Evolutionary conservation across 352 stramenopile species (phyloP).

Genomic region (Pythium phragmitis): DNA sequence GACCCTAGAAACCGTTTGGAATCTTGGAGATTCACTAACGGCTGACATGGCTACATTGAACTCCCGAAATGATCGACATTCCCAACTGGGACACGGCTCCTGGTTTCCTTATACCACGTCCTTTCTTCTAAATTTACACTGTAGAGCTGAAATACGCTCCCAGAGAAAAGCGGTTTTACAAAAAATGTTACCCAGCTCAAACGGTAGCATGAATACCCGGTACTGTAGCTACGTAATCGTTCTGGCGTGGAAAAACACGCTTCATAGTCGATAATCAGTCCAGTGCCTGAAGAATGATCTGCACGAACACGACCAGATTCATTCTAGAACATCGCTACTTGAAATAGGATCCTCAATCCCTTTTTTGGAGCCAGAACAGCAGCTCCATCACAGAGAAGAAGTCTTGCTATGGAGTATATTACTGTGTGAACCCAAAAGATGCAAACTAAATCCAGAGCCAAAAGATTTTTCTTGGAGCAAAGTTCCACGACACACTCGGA

Average conservation of each 20-base stretch:
- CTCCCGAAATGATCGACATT: neutral
- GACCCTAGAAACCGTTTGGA: neutral
- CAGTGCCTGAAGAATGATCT: too few species aligned
- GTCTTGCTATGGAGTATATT: too few species aligned
- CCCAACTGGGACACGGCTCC: neutral
- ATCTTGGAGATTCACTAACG: slow-evolving; percentile 25
- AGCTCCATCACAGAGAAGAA: neutral
- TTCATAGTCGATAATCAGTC: too few species aligned
- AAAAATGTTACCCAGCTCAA: neutral
- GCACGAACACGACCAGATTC: slow-evolving; percentile 1
- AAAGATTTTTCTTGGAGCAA: neutral
- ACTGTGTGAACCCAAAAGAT: too few species aligned
- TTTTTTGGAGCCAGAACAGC: neutral
- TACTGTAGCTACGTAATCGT: neutral
- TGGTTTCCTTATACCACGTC: too few species aligned
- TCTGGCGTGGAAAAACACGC: neutral
- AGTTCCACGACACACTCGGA: neutral
- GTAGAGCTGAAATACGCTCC: too few species aligned
- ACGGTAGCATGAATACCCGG: too few species aligned
- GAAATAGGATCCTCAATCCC: neutral
- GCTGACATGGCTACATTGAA: slow-evolving; percentile 10
- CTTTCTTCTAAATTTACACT: too few species aligned
- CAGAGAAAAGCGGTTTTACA: neutral
- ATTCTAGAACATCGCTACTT: neutral
- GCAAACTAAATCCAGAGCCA: neutral